These are phyloP conservation scores for Pseudogymnoascus pannorum DNA, from an alignment of 2,329 filamentous ascomycete genomes.

Conservation along the genomic window DNA sequence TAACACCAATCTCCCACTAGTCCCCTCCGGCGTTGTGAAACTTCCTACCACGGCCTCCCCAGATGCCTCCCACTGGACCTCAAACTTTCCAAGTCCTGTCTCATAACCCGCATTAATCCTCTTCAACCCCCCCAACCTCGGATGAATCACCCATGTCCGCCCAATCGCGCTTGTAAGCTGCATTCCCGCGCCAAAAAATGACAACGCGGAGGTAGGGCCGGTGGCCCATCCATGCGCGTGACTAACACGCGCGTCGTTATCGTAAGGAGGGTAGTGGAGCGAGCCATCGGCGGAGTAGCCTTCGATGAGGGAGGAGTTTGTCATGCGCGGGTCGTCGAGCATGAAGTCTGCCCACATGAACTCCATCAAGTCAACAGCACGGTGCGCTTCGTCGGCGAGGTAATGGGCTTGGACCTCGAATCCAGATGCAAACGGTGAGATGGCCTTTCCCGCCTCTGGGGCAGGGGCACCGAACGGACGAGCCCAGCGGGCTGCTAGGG, in stretches of 20 bases:
- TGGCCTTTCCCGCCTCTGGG: conserved; percentile 37
- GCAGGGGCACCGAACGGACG: conserved; percentile 35
- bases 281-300: conserved; percentile 34
- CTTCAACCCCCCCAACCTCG: conserved; percentile 28
- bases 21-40: conserved; percentile 10
- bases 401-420: conserved; percentile 41
- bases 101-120: conserved; percentile 33
- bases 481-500: conserved; percentile 20
- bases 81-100: conserved; percentile 30
- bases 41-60: neutral
- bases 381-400: conserved; percentile 32
- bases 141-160: conserved; percentile 23
- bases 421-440: conserved; percentile 41
- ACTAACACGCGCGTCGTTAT: conserved; percentile 25
- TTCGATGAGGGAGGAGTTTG: conserved; percentile 37
- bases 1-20: conserved; percentile 11
- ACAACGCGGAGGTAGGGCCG: conserved; percentile 30
- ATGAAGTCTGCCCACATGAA: conserved; percentile 46
- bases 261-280: conserved; percentile 30
- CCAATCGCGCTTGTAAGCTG: conserved; percentile 24
- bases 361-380: conserved; percentile 37
- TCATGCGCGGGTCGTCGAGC: conserved; percentile 36
- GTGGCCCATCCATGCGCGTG: conserved; percentile 34
- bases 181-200: conserved; percentile 27
- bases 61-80: conserved; percentile 23